Evolutionary conservation across 345 rosid species (phyloP), one percentile per base, ranked within the genome.

Genomic region (Odontarrhena argentea): DNA sequence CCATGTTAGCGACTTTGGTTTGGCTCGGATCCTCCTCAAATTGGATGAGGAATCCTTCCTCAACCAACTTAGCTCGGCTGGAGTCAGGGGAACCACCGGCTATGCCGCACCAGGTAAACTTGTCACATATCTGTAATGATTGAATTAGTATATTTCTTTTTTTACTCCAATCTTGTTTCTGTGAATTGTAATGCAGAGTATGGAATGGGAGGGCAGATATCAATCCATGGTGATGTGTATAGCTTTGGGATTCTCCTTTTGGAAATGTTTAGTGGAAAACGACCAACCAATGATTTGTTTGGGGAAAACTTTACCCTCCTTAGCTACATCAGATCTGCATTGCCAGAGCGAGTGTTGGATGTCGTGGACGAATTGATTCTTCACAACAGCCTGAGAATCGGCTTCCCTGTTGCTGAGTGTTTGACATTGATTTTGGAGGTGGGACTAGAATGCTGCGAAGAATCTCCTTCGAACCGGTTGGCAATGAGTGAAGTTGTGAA

Each of bases 251-350:
- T 69, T 42, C 72, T 64, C 34, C 9, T 73, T 18, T 47, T 69
- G 55, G 81, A 73, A 24, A 73, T 74, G 68, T 68, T 73, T 12
- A 68, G 46, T 0, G 50, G 74, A 2, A 77, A 57, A 56, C 35
- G 69, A 28, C 81, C 80, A 28, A 28, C 32, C 3, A 28, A 28
- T 28, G 32, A 28, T 1, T 0, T 28, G 32, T 28, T 28, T 1
- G 32, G 32, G 32, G 32, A 4, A 28, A 28, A 28, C 32, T 28
- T 2, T 28, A 28, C 32, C 32, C 32, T 77, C 3, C 47, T 32
- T 9, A 40, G 53, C 9, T 48, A 48, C 38, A 52, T 50, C 3
- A 73, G 63, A 62, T 28, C 8, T 24, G 41, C 76, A 9, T 46
- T 53, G 42, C 59, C 40, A 0, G 68, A 60, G 8, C 26, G 9